These are phyloP conservation scores for Candida sanyaensis DNA, from an alignment of 1,139 yeast genomes.

Conservation along the genomic window DNA sequence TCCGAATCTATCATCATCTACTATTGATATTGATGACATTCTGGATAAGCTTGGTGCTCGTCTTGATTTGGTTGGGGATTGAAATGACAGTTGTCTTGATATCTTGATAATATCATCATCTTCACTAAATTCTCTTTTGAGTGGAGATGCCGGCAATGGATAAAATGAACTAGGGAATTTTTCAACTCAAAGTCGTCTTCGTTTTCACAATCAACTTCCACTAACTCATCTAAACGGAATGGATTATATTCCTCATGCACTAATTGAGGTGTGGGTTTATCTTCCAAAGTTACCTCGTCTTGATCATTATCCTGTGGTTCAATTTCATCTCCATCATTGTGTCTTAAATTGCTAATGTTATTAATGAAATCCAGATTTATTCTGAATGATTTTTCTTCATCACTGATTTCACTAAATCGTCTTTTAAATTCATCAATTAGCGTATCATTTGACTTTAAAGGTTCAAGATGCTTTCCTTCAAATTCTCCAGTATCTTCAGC, in stretches of 20 bases:
- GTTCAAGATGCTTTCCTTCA: constrained; percentile 11
- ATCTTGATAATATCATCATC: constrained; percentile 10
- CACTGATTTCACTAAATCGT: constrained; percentile 10
- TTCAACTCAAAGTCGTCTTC: constrained; percentile 8
- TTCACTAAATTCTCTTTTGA: constrained; percentile 4
- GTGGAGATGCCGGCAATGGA: constrained; percentile 8
- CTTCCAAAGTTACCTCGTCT: neutral
- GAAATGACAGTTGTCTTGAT: constrained; percentile 13
- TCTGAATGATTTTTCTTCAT: constrained; percentile 8
- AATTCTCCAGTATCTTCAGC: constrained; percentile 4
- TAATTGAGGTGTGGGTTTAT: neutral
- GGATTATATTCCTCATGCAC: neutral
- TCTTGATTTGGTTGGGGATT: constrained; percentile 19
- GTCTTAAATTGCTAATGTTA: constrained; percentile 34
- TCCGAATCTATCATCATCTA: constrained; percentile 23
- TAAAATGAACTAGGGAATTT: constrained; percentile 1
- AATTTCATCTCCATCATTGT: constrained; percentile 26
- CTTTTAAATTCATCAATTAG: constrained; percentile 12
- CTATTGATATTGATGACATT: constrained; percentile 24
- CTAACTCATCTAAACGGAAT: constrained; percentile 11
- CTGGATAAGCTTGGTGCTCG: constrained; percentile 16
- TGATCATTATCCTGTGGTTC: neutral
- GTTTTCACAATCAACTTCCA: constrained; percentile 11
- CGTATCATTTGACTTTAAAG: constrained; percentile 15
- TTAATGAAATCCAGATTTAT: constrained; percentile 11